phyloP scores from a whole-genome alignment of 805 yeast species.

The Metschnikowia picachoensis region DNA sequence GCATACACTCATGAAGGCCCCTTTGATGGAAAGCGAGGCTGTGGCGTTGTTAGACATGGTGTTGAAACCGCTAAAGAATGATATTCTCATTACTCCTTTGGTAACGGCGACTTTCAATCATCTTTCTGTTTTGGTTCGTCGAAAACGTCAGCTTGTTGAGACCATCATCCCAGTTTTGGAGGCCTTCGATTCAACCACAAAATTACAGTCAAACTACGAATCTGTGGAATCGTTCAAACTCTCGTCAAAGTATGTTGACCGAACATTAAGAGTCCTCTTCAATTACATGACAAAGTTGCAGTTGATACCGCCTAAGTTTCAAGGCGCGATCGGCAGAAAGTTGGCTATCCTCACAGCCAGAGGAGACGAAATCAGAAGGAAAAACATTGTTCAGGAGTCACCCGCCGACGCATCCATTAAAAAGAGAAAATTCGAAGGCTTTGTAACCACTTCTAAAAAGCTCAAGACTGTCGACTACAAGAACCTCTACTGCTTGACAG shows the following conservation, averaged over 20 bases:
- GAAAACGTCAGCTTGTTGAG: slow-evolving; percentile 58
- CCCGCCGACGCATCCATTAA: slow-evolving; percentile 29
- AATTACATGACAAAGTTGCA: slow-evolving; percentile 36
- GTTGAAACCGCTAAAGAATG: slow-evolving; percentile 52
- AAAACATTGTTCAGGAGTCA: slow-evolving; percentile 29
- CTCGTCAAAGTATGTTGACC: slow-evolving; percentile 59
- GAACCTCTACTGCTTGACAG: slow-evolving; percentile 64
- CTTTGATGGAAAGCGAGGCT: slow-evolving; percentile 63
- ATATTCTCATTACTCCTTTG: slow-evolving; percentile 48
- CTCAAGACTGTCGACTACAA: slow-evolving; percentile 44
- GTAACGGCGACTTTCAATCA: slow-evolving; percentile 69
- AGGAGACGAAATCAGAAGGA: slow-evolving; percentile 41
- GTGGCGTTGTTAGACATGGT: slow-evolving; percentile 59
- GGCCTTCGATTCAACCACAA: slow-evolving; percentile 55
- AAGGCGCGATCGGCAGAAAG: slow-evolving; percentile 26
- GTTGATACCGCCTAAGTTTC: slow-evolving; percentile 34
- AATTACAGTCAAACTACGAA: slow-evolving; percentile 49
- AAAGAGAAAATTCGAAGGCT: slow-evolving; percentile 42
- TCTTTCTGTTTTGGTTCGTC: slow-evolving; percentile 56
- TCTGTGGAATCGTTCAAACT: slow-evolving; percentile 47
- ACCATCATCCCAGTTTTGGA: slow-evolving; percentile 58
- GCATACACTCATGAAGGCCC: slow-evolving; percentile 62
- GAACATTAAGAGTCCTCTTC: slow-evolving; percentile 46
- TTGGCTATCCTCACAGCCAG: slow-evolving; percentile 27
- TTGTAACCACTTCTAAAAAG: slow-evolving; percentile 29